Percentiles rank a stretch among this genome's conserved stretches.
Evolutionary conservation across 176 grass and related monocot genomes (phyloP).

Genomic region (Aechmea fasciata): DNA sequence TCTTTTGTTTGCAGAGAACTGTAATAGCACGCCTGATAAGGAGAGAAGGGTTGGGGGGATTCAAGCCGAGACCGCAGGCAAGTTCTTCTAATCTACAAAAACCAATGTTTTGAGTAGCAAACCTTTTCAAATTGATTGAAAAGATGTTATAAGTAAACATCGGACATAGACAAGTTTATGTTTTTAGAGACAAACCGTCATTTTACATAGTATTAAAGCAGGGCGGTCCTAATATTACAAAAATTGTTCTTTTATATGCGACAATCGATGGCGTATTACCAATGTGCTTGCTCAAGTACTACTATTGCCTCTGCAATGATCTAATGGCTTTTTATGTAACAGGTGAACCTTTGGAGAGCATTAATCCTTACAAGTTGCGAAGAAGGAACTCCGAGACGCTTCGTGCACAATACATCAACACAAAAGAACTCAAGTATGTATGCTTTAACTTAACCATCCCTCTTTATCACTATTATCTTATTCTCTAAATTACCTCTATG

Average conservation of each 20-base stretch:
- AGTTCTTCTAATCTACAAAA: neutral
- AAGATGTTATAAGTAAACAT: no score
- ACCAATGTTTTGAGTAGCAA: no score
- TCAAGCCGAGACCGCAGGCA: constrained; percentile 21
- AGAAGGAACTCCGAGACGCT: constrained; percentile 85
- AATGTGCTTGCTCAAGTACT: neutral
- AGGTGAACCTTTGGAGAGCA: constrained; percentile 37
- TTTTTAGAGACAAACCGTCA: no score
- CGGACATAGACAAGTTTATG: no score
- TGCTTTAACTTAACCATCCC: no score
- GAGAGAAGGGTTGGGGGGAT: neutral
- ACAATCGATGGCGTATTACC: no score
- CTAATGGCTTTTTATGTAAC: constrained; percentile 8
- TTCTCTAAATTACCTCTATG: neutral
- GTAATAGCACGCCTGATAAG: constrained; percentile 17
- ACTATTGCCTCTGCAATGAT: neutral
- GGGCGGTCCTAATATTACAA: no score
- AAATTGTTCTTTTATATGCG: no score
- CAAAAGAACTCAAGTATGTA: constrained; percentile 64
- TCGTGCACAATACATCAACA: constrained; percentile 78
- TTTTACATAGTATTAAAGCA: no score
- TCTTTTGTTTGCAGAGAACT: constrained; percentile 26
- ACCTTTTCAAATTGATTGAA: no score
- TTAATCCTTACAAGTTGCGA: constrained; percentile 42
- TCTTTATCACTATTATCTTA: neutral